Evolutionary conservation across 1,139 yeast species (phyloP).

Genomic region (Blastobotrys malaysiensis): DNA sequence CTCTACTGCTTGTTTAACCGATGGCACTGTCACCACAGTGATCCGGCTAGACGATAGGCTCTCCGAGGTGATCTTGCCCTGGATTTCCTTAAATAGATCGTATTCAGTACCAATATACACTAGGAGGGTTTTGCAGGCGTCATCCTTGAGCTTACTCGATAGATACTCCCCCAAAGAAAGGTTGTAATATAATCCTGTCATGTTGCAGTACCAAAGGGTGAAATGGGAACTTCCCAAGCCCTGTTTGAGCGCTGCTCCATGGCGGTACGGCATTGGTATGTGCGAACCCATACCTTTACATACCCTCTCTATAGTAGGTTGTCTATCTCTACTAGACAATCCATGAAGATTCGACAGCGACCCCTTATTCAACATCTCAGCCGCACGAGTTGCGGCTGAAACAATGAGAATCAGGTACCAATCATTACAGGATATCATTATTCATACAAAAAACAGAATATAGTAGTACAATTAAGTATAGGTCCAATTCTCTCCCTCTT

Average conservation of each 20-base stretch:
- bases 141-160: neutral
- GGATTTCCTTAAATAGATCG: neutral
- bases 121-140: neutral
- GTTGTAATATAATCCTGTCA: neutral
- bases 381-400: no score
- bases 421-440: no score
- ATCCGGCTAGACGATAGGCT: neutral
- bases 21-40: neutral
- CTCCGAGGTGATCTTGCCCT: neutral
- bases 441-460: neutral
- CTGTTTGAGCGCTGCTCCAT: no score
- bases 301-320: no score
- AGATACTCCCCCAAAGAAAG: neutral
- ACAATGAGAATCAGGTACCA: no score
- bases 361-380: no score
- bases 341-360: no score
- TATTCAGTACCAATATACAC: constrained; percentile 4
- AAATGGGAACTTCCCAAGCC: neutral
- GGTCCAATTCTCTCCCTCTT: constrained; percentile 7
- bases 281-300: no score
- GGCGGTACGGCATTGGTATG: no score
- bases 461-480: constrained; percentile 2
- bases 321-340: no score
- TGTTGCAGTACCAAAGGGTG: neutral
- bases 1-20: neutral